Evolutionary conservation across 1,284 basidiomycete genomes (phyloP), one percentile per base, ranked within the genome.

Genomic region (Rhodotorula sp.): DNA sequence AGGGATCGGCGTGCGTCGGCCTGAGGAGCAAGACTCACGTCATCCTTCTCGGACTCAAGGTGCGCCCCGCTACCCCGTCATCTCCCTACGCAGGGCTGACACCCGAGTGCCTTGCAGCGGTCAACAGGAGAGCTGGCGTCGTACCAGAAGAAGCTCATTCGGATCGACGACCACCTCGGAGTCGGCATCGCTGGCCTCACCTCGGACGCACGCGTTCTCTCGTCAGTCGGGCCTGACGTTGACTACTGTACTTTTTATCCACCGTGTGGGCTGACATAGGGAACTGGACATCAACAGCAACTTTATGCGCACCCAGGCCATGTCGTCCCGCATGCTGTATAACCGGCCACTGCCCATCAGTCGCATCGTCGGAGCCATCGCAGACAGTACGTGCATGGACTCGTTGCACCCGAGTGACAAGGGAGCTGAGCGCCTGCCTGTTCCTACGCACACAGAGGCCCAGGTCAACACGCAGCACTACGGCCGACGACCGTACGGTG

Each of bases 401-500:
- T 47, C 56, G 23, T 43, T 21, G 14, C 8, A 21, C 21, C 21
- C 7, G 31, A 10, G 26, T 20, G n/a, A 16, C 8, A 46, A 5
- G 18, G 59, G 10, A 6, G 21, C 58, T 59, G n/a, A 43, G 12
- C 12, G 14, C 29, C 57, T 15, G 5, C 20, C 15, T 21, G 29
- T 46, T 46, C 26, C 51, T 51, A 43, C 81, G 95, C 93, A 12
- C 29, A 46, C 47, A 62, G 60, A 95, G 88, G 97, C 97, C 0
- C 97, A 99, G 84, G 91, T 94, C 65, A 99, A 99, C 84, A 99
- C 97, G 0, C 97, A 99, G 84, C 92, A 97, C 82, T 99, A 99
- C 81, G 97, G 97, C 71, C 88, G 93, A 78, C 87, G 97, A 71
- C 97, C 97, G 8, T 99, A 99, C 79, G 97, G 97, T 81, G 97